Evolutionary conservation across 2,329 filamentous ascomycete species (phyloP).

Genomic region (Polychaeton citri): DNA sequence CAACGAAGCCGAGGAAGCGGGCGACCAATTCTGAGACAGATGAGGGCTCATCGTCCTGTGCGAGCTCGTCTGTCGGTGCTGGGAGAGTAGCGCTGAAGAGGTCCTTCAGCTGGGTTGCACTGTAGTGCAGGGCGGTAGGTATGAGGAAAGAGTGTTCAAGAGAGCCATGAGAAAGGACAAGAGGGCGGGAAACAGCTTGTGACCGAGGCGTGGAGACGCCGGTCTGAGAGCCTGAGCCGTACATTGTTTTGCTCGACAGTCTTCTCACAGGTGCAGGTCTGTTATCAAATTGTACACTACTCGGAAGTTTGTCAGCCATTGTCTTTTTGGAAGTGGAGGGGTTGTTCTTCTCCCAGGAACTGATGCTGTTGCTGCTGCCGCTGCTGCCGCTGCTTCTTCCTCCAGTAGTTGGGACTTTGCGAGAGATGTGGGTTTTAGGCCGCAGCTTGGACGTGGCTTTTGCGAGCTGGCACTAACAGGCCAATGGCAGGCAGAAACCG

Average conservation of each 20-base stretch:
- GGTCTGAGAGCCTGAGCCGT: constrained; percentile 82
- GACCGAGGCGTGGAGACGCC: constrained; percentile 94
- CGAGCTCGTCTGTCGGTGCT: constrained; percentile 86
- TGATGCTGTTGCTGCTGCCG: too few species aligned
- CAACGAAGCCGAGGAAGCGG: constrained; percentile 83
- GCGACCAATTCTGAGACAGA: constrained; percentile 86
- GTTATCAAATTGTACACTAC: not conserved
- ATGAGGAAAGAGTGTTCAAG: constrained; percentile 95
- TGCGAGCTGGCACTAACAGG: too few species aligned
- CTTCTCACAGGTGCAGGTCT: constrained; percentile 4
- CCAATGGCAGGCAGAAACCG: too few species aligned
- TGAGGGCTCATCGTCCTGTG: constrained; percentile 97
- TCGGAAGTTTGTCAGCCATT: not conserved
- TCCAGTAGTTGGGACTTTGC: too few species aligned
- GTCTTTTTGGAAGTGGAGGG: too few species aligned
- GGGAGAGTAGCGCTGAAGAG: constrained; percentile 76
- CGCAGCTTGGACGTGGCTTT: too few species aligned
- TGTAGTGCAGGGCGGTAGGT: constrained; percentile 89
- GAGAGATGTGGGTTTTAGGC: too few species aligned
- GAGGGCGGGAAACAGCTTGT: constrained; percentile 78
- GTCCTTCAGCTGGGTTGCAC: constrained; percentile 87
- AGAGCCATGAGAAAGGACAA: constrained; percentile 81
- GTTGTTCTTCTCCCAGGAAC: too few species aligned
- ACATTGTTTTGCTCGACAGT: constrained; percentile 47
- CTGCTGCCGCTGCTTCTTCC: too few species aligned